Conservation (phyloP, 768 basidiomycete species). For the Favolaschia claudopus region DNA sequence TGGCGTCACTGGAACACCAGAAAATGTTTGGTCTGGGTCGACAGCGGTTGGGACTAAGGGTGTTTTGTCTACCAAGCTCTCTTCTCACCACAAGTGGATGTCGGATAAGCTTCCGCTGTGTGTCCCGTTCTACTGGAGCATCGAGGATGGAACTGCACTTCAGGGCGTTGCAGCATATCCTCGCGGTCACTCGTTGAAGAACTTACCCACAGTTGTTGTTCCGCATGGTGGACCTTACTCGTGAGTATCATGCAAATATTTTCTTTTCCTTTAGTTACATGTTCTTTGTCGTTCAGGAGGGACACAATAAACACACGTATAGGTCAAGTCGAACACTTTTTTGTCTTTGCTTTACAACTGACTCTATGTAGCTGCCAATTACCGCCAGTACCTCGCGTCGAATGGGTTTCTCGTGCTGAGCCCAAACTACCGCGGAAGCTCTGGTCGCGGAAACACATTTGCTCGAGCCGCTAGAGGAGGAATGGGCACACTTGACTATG, state of each 20-base stretch:
- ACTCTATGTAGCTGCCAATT: neutral
- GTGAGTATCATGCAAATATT: too few relatives aligned
- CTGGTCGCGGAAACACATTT: constrained; percentile 16
- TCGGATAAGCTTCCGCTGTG: constrained; percentile 13
- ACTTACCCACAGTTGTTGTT: constrained; percentile 17
- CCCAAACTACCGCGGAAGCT: constrained; percentile 28
- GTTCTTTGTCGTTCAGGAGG: neutral
- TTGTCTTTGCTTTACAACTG: neutral
- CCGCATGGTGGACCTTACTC: constrained; percentile 23
- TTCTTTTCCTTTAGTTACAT: neutral
- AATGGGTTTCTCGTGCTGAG: constrained; percentile 21
- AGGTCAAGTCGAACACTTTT: constrained; percentile 6
- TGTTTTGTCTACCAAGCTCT: constrained; percentile 16
- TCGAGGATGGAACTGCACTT: constrained; percentile 13
- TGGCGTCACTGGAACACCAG: constrained; percentile 19
- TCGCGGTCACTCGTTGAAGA: constrained; percentile 3
- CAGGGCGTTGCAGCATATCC: constrained; percentile 17
- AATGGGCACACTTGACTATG: constrained; percentile 21
- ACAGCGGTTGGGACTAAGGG: constrained; percentile 1
- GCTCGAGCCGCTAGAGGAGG: constrained; percentile 13
- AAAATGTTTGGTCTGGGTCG: constrained; percentile 20
- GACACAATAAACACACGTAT: constrained; percentile 9
- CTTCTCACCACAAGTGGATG: constrained; percentile 24
- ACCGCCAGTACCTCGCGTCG: constrained; percentile 13
- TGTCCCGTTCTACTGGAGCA: constrained; percentile 21